Conservation (phyloP, 2,329 filamentous ascomycete genomes). For the Lecanicillium sp. region DNA sequence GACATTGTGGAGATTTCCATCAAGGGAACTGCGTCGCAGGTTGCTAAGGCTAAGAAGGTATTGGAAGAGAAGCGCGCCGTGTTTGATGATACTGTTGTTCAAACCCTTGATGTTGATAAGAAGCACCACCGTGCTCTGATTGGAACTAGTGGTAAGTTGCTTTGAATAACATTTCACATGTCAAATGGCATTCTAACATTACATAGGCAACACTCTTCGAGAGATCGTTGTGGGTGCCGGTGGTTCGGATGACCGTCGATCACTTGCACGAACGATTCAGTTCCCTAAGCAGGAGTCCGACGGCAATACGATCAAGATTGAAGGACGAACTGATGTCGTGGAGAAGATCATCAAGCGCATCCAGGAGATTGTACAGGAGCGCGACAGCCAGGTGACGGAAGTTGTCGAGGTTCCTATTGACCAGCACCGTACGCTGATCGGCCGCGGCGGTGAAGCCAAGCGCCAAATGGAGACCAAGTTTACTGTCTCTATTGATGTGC, state of each 20-base stretch:
- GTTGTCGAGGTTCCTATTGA: conserved; percentile 75
- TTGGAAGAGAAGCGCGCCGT: conserved; percentile 78
- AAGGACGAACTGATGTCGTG: conserved; percentile 76
- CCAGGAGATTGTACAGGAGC: conserved; percentile 70
- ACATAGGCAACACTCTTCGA: conserved; percentile 71
- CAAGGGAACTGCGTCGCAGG: conserved; percentile 86
- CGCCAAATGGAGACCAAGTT: conserved; percentile 81
- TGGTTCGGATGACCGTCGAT: conserved; percentile 77
- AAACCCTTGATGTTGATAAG: conserved; percentile 84
- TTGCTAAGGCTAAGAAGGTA: conserved; percentile 84
- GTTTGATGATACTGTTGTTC: conserved; percentile 83
- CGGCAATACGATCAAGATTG: conserved; percentile 77
- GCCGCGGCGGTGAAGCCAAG: conserved; percentile 81
- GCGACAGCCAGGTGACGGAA: conserved; percentile 74
- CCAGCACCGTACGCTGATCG: conserved; percentile 87
- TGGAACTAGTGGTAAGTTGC: conserved; percentile 69
- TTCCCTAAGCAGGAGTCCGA: conserved; percentile 86
- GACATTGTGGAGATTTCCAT: conserved; percentile 78
- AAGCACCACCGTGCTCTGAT: conserved; percentile 90
- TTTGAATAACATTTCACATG: background rate
- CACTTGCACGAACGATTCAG: conserved; percentile 81
- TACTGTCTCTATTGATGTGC: conserved; percentile 80
- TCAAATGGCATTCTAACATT: conserved; percentile 30
- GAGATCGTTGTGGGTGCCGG: conserved; percentile 83
- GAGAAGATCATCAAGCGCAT: conserved; percentile 84